These are phyloP conservation scores for Daldinia sp. DNA, from an alignment of 2,329 filamentous ascomycete genomes.

Conservation along the genomic window DNA sequence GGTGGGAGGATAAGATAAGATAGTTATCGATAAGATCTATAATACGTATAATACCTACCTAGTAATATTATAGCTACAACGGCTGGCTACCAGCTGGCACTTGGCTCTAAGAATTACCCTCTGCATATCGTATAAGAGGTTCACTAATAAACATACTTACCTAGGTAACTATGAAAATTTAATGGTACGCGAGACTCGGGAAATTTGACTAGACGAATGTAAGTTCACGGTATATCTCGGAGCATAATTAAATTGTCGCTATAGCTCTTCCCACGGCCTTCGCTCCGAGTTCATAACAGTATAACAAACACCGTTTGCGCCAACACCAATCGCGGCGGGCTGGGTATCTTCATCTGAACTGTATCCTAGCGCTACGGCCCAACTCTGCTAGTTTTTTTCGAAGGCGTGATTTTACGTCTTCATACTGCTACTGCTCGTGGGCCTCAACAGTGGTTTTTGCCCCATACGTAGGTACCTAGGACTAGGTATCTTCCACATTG, in stretches of 20 bases:
- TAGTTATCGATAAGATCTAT: too few relatives aligned
- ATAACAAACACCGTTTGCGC: constrained; percentile 14
- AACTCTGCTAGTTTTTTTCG: constrained; percentile 8
- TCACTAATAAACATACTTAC: not conserved
- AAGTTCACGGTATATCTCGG: not conserved
- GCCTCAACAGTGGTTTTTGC: not conserved
- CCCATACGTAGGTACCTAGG: not conserved
- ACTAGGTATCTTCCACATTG: not conserved
- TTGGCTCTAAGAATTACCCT: too few relatives aligned
- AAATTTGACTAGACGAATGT: not conserved
- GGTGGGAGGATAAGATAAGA: too few relatives aligned
- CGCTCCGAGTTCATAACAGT: not conserved
- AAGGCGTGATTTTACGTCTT: constrained; percentile 7
- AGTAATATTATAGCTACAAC: too few relatives aligned
- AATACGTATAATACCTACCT: too few relatives aligned
- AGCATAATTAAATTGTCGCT: not conserved
- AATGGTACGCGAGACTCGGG: too few relatives aligned
- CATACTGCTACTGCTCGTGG: constrained; percentile 4
- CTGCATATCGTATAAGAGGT: too few relatives aligned
- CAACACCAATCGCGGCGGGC: constrained; percentile 24
- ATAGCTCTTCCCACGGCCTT: not conserved
- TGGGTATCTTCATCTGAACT: constrained; percentile 40
- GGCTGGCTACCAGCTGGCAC: too few relatives aligned
- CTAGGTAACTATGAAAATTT: not conserved
- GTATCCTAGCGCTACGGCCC: constrained; percentile 17